Conservation (phyloP, 2,329 filamentous ascomycete genomes). For the Exophiala phaeomuriformis region DNA sequence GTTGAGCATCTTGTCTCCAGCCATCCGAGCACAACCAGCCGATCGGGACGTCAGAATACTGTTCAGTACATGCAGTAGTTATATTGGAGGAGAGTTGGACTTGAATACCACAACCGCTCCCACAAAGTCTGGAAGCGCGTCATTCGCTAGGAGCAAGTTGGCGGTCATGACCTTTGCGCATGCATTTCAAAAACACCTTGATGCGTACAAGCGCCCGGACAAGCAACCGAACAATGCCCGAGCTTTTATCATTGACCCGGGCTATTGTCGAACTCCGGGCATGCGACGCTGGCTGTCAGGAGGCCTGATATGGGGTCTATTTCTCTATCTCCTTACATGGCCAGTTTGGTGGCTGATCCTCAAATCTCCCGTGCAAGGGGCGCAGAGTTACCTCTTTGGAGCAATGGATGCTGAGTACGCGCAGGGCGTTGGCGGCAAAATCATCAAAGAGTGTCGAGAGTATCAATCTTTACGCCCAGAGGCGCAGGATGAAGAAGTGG, state of each 20-base stretch:
- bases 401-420: conserved; percentile 71
- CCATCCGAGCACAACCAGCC: conserved; percentile 80
- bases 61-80: conserved; percentile 78
- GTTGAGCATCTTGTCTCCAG: conserved; percentile 81
- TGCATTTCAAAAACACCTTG: conserved; percentile 87
- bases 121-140: conserved; percentile 23
- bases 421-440: conserved; percentile 56
- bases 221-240: conserved; percentile 71
- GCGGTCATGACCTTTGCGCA: conserved; percentile 83
- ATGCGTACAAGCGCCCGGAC: conserved; percentile 76
- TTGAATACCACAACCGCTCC: conserved; percentile 30
- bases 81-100: conserved; percentile 67
- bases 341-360: conserved; percentile 78
- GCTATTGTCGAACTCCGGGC: conserved; percentile 74
- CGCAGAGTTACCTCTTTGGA: conserved; percentile 78
- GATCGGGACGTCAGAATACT: conserved; percentile 89
- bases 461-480: conserved; percentile 65
- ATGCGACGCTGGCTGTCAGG: conserved; percentile 80
- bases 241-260: conserved; percentile 82
- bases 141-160: conserved; percentile 58
- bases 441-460: conserved; percentile 84
- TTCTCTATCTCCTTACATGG: conserved; percentile 70
- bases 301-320: conserved; percentile 72
- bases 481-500: conserved; percentile 67
- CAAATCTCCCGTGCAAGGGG: conserved; percentile 74